These are phyloP conservation scores for Pseudomassariella vexata DNA, from an alignment of 2,329 filamentous ascomycete species.

Conservation along the genomic window DNA sequence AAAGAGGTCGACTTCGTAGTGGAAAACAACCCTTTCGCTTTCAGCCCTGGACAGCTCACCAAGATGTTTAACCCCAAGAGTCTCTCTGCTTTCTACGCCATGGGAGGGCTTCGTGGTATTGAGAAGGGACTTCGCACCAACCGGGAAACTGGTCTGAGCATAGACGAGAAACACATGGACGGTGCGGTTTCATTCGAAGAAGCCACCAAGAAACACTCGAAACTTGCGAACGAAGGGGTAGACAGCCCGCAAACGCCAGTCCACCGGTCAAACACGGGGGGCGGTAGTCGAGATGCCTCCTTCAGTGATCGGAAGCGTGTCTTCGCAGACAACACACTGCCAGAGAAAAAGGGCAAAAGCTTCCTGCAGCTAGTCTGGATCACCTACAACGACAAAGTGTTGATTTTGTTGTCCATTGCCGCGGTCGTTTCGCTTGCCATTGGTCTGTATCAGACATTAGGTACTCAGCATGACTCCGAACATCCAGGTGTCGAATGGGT, in stretches of 20 bases:
- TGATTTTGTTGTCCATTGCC: constrained; percentile 65
- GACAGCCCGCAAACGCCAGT: constrained; percentile 15
- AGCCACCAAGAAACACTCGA: constrained; percentile 40
- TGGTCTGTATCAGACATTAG: constrained; percentile 71
- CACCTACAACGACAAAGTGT: constrained; percentile 77
- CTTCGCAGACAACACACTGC: constrained; percentile 66
- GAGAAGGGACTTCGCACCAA: constrained; percentile 75
- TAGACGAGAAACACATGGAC: constrained; percentile 64
- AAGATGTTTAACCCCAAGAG: constrained; percentile 91
- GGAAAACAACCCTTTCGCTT: constrained; percentile 78
- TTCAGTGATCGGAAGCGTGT: constrained; percentile 64
- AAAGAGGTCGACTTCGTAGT: constrained; percentile 72
- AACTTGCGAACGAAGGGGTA: constrained; percentile 26
- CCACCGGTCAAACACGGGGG: constrained; percentile 11
- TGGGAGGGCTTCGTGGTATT: constrained; percentile 73
- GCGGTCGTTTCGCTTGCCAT: constrained; percentile 69
- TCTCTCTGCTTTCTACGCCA: constrained; percentile 69
- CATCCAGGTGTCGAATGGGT: constrained; percentile 68
- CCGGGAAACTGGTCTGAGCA: constrained; percentile 65
- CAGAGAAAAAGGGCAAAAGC: constrained; percentile 69
- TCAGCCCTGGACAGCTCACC: constrained; percentile 73
- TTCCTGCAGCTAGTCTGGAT: constrained; percentile 73
- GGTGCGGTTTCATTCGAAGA: constrained; percentile 69
- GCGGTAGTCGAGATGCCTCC: constrained; percentile 19
- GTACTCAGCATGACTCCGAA: constrained; percentile 42